Evolutionary conservation across 805 yeast species (phyloP), one percentile per base, ranked within the genome.

Genomic region (Alloascoidea hylecoeti): DNA sequence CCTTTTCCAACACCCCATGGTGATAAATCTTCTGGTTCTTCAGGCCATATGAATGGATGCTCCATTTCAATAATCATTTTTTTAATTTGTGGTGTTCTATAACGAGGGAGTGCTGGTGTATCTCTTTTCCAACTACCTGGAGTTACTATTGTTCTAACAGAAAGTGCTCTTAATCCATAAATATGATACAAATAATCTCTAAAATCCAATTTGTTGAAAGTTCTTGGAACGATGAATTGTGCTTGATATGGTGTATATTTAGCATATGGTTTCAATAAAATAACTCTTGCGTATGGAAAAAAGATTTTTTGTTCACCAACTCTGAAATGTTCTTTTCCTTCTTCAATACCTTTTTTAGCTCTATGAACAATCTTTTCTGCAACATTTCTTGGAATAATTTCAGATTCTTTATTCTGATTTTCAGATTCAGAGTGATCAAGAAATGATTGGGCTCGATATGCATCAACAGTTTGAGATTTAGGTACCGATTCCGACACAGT

Each of bases 201-300:
- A 44, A 92, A 67, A 57, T 89, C 97, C 62, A 92, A 66, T 57
- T 88, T 89, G 65, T 92, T 92, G 68, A 92, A 88, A 39, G 83
- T 74, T 52, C 81, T 75, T 13, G 99, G 98, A 15, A 94, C 98
- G 45, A 83, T 74, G 59, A 92, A 92, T 56, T 85, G 86, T 37
- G 97, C 97, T 59, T 86, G 96, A 61, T 82, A 88, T 36, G 99
- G 99, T 0, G 96, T 82, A 59, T 84, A 95, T 52, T 83, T 83
- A n/a, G 97, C 96, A 51, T 82, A 82, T 34, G 96, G 95, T 53
- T 95, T 72, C 44, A 92, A 61, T 19, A 89, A 64, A 37, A 82
- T 73, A 30, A 89, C 66, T 44, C 89, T 67, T 1, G 94, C 95
- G 44, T 75, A 75, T 19, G 98, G 98, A 56, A 89, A 82, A 55